These are phyloP conservation scores for Calendula officinalis DNA, from an alignment of 129 eudicot genomes.

Conservation along the genomic window DNA sequence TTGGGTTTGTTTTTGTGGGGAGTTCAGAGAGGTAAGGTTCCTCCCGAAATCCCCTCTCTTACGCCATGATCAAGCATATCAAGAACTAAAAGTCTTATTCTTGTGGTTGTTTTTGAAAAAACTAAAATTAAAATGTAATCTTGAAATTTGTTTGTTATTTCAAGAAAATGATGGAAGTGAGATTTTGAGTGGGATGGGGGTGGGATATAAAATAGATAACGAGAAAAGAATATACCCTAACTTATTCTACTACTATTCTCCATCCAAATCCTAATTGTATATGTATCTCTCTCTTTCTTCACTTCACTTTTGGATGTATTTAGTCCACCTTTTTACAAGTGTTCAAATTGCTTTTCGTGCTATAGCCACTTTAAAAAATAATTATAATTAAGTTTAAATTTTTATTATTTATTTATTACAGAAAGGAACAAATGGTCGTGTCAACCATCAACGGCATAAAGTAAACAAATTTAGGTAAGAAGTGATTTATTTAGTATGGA, in stretches of 20 bases:
- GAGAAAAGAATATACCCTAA: slow-evolving; percentile 25
- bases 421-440: too few relatives aligned
- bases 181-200: slow-evolving; percentile 17
- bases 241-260: neutral
- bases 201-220: slow-evolving; percentile 17
- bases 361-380: neutral
- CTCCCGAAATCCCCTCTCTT: slow-evolving; percentile 62
- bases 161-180: slow-evolving; percentile 33
- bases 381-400: neutral
- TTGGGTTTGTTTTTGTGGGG: slow-evolving; percentile 17
- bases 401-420: too few relatives aligned
- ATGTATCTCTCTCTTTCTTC: neutral
- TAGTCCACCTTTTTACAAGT: neutral
- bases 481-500: too few relatives aligned
- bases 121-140: neutral
- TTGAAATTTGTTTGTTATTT: slow-evolving; percentile 16
- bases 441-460: too few relatives aligned
- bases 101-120: neutral
- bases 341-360: neutral
- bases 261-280: slow-evolving; percentile 1
- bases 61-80: slow-evolving; percentile 62
- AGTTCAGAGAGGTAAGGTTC: slow-evolving; percentile 68
- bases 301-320: slow-evolving; percentile 10
- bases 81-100: neutral
- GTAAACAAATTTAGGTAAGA: too few relatives aligned